Percentiles rank a stretch among this genome's conserved stretches.
These are phyloP conservation scores for Paramecium sonneborni DNA, from an alignment of 73 alveolate genomes.

Conservation along the genomic window DNA sequence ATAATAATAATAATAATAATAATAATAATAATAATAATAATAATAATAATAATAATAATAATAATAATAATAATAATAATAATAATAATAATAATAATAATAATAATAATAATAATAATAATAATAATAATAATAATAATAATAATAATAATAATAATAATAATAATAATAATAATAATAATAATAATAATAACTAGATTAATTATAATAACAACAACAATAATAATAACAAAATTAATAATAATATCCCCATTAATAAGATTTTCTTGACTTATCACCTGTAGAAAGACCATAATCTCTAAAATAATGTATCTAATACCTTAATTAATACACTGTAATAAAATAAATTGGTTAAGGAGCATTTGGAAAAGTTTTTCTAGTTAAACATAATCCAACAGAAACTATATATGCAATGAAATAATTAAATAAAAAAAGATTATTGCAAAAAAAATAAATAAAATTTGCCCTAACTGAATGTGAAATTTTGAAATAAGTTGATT, in stretches of 20 bases:
- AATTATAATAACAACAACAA: neutral
- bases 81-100: neutral
- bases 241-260: neutral
- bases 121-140: neutral
- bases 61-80: neutral
- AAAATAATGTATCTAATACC: neutral
- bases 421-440: constrained; percentile 80
- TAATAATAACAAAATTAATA: neutral
- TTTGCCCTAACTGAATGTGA: constrained; percentile 80
- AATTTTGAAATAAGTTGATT: constrained; percentile 70
- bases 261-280: neutral
- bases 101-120: neutral
- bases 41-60: neutral
- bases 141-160: neutral
- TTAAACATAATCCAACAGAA: constrained; percentile 72
- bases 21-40: neutral
- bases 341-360: constrained; percentile 87
- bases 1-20: neutral
- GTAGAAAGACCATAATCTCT: neutral
- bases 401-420: constrained; percentile 87
- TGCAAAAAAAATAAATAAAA: constrained; percentile 74
- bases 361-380: constrained; percentile 87
- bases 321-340: neutral
- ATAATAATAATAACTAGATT: neutral
- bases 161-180: neutral